Evolutionary conservation across 1,284 basidiomycete species (phyloP).

Genomic region (Sporisorium iseilematis-ciliati): DNA sequence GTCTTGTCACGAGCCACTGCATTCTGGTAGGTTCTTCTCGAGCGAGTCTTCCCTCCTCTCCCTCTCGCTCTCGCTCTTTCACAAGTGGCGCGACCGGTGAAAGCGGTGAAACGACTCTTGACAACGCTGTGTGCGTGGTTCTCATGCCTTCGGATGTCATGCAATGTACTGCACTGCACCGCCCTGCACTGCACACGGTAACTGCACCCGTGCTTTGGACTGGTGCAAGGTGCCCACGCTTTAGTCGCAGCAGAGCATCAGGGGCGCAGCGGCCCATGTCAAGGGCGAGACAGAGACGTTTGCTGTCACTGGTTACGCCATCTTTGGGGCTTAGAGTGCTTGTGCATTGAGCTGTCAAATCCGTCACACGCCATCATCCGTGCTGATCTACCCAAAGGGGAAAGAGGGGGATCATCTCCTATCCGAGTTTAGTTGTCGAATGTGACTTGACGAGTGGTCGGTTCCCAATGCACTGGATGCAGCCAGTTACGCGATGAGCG

Average conservation of each 20-base stretch:
- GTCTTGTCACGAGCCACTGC: conserved; percentile 1
- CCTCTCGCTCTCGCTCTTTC: neutral
- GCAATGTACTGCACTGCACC: conserved; percentile 14
- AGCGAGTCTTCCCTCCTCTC: too few relatives aligned
- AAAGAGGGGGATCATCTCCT: too few relatives aligned
- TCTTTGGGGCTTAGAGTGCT: too few relatives aligned
- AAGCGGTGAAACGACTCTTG: neutral
- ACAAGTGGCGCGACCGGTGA: neutral
- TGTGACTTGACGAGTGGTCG: neutral
- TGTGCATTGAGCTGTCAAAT: too few relatives aligned
- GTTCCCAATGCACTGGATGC: conserved; percentile 1
- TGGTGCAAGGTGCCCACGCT: conserved; percentile 15
- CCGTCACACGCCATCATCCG: too few relatives aligned
- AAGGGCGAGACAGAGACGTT: neutral
- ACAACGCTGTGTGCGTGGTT: neutral
- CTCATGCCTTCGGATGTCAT: conserved; percentile 1
- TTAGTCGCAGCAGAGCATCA: neutral
- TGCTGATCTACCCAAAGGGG: too few relatives aligned
- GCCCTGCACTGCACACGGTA: conserved; percentile 10
- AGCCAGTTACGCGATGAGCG: conserved; percentile 6
- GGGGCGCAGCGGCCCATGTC: neutral
- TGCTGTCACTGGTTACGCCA: too few relatives aligned
- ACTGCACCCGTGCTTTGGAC: conserved; percentile 15
- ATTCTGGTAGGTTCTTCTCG: neutral
- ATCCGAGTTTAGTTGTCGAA: neutral